Base-by-base conservation (phyloP, 139 green algal genomes). In the Auxenochlorella pyrenoidosa region DNA sequence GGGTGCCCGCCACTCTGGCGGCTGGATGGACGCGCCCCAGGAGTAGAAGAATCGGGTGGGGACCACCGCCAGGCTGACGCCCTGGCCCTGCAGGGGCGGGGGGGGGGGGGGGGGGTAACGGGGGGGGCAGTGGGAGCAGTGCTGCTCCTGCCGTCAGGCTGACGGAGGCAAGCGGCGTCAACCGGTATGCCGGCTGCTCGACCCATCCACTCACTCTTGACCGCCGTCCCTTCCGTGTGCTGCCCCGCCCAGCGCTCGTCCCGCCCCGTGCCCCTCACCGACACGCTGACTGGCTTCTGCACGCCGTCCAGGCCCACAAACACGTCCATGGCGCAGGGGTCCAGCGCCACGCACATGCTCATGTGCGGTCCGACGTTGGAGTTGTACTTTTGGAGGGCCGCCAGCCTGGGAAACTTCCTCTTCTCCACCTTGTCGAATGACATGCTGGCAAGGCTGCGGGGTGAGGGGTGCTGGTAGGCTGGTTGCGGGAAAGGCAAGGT, bases 321-420 rank as follows among this genome's bases (percentile, higher is more conserved):
- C n/a, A 44, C 78, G 51, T 71, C 70, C 78, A 83, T 71, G 13
- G 43, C 8, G 78, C 78, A 83, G 24, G 78, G 78, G 51, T 83
- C 41, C 16, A 71, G 13, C 0, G 78, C 51, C n/a, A 83, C 30
- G 78, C 78, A 83, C 78, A 83, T 47, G 54, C 51, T 34, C 18
- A 83, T 24, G 78, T 47, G 21, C 18, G 78, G 78, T 5, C 32
- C 78, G 26, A 83, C 34, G 54, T 71, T n/a, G 63, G 63, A n/a
- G 63, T 71, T 18, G 63, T 38, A 34, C 63, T 71, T 71, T 34
- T 71, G 63, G 28, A 71, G 13, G 5, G 2, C 63, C 63, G 63
- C 28, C 30, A 71, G 63, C 63, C 54, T 22, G 54, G 54, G 54
- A 8, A 63, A 13, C 54, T 63, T 63, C 18, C 18, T 22, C 54